phyloP scores from a whole-genome alignment of 2,329 filamentous ascomycete genomes.

The Scortechinia acanthostroma region DNA sequence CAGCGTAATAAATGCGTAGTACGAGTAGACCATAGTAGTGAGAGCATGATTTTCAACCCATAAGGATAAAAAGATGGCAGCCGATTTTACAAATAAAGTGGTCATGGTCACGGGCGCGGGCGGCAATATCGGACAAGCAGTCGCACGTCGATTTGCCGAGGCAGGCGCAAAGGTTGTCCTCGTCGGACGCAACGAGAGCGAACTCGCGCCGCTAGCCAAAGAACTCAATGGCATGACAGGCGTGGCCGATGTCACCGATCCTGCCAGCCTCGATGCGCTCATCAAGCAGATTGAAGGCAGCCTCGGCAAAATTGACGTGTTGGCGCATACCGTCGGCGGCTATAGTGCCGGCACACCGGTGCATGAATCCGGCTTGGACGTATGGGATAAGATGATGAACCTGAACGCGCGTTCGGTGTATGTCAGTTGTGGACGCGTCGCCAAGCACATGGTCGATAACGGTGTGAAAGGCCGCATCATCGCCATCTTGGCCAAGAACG shows the following conservation, averaged over 20 bases:
- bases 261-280: slow-evolving; percentile 16
- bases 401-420: slow-evolving; percentile 29
- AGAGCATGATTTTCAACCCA: no score
- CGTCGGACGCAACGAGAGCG: slow-evolving; percentile 8
- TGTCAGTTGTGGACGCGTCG: slow-evolving; percentile 25
- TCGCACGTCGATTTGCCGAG: slow-evolving; percentile 12
- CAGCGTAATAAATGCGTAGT: no score
- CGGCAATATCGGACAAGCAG: slow-evolving; percentile 19
- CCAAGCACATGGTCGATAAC: slow-evolving; percentile 27
- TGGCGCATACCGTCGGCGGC: slow-evolving; percentile 29
- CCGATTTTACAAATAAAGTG: no score
- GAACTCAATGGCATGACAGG: slow-evolving; percentile 8
- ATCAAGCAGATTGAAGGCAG: slow-evolving; percentile 17
- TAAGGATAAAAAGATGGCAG: no score
- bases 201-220: no score
- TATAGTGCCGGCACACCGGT: slow-evolving; percentile 13
- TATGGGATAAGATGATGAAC: slow-evolving; percentile 24
- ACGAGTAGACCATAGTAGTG: no score
- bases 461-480: slow-evolving; percentile 20
- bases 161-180: slow-evolving; percentile 13
- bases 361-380: slow-evolving; percentile 18
- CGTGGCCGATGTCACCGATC: slow-evolving; percentile 14
- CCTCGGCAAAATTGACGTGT: slow-evolving; percentile 28
- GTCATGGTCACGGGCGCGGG: slow-evolving; percentile 15
- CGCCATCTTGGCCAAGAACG: slow-evolving; percentile 29